Conservation (phyloP, 345 rosid species). For the Gossypium ekmanianum region DNA sequence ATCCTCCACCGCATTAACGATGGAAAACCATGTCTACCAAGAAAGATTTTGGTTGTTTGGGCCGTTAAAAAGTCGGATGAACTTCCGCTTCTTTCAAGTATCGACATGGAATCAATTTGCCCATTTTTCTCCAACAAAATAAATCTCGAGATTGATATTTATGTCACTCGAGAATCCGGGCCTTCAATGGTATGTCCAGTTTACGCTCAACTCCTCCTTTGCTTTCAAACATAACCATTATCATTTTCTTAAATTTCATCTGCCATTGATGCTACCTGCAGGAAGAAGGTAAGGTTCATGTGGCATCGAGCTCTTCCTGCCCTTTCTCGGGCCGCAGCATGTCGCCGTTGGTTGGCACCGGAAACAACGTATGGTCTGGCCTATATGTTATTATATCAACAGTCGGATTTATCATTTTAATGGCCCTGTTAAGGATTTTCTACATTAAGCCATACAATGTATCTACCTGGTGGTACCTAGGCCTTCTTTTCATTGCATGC, state of each 20-base stretch:
- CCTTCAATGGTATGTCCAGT: conserved; percentile 56
- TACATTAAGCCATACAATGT: conserved; percentile 56
- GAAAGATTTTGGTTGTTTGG: conserved; percentile 65
- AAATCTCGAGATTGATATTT: conserved; percentile 49
- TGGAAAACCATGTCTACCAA: conserved; percentile 67
- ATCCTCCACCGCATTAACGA: conserved; percentile 61
- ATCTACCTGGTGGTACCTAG: conserved; percentile 79
- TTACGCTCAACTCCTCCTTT: not conserved
- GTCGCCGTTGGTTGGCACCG: conserved; percentile 80
- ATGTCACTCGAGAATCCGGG: conserved; percentile 68
- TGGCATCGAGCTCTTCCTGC: conserved; percentile 26
- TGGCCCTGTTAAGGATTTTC: conserved; percentile 42
- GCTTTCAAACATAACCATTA: not conserved
- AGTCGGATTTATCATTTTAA: conserved; percentile 47
- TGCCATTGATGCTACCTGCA: conserved; percentile 27
- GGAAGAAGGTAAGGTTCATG: conserved; percentile 63
- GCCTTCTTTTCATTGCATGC: conserved; percentile 58
- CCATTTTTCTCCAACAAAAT: conserved; percentile 51
- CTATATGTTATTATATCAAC: conserved; percentile 52
- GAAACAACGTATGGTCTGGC: conserved; percentile 70
- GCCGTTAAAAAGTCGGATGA: conserved; percentile 74
- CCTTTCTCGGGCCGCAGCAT: conserved; percentile 43
- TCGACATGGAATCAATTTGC: conserved; percentile 57
- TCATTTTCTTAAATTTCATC: not conserved
- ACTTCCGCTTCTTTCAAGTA: conserved; percentile 61